A percentile compares a stretch with the other conserved stretches of the same genome.
Conservation (phyloP, 1,139 yeast genomes). For the Hyphopichia burtonii region DNA sequence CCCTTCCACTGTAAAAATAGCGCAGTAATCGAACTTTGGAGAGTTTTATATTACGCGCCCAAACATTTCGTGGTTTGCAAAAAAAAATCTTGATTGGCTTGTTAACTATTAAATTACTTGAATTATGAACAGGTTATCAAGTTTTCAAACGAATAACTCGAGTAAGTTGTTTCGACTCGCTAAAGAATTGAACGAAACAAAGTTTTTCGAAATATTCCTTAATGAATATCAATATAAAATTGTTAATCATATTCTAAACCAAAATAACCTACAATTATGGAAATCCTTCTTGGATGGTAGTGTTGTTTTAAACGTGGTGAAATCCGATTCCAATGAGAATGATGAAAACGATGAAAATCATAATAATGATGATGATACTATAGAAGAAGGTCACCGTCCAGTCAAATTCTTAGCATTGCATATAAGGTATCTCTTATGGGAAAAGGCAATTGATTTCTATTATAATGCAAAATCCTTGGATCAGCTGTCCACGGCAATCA, state of each 20-base stretch:
- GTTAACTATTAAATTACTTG: no score
- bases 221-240: conserved; percentile 63
- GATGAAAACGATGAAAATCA: conserved; percentile 7
- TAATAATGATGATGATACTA: conserved; percentile 12
- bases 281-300: conserved; percentile 54
- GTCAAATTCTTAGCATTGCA: conserved; percentile 60
- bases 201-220: conserved; percentile 55
- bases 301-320: conserved; percentile 33
- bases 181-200: conserved; percentile 38
- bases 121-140: conserved; percentile 46
- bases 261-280: conserved; percentile 45
- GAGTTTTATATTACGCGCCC: neutral
- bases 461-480: conserved; percentile 33
- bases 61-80: neutral
- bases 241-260: conserved; percentile 39
- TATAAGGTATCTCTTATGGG: conserved; percentile 69
- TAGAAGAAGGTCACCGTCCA: conserved; percentile 51
- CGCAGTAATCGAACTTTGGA: neutral
- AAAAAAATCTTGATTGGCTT: no score
- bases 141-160: conserved; percentile 44
- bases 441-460: conserved; percentile 63
- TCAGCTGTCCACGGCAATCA: conserved; percentile 19
- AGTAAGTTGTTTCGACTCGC: conserved; percentile 46
- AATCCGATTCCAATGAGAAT: conserved; percentile 4
- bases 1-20: neutral